Base-by-base conservation (phyloP, 164 flowering plant genomes). In the Protea cynaroides region DNA sequence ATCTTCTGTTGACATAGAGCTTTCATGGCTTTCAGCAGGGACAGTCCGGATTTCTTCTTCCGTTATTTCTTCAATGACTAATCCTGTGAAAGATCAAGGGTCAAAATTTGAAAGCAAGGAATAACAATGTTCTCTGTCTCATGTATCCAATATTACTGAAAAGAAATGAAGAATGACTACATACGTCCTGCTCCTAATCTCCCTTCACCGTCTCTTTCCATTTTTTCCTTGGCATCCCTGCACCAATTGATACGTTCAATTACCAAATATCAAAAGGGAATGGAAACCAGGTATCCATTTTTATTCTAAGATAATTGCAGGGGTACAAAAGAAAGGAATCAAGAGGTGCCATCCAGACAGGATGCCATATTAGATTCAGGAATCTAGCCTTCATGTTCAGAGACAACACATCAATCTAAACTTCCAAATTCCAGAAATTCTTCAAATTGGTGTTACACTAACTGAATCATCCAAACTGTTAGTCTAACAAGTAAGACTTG, bases 61-160 rank as follows among this genome's bases (percentile, higher is more conserved):
- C 69, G 69, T 81, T 75, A 87, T 87, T 79, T 94, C 98, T 82
- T 94, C 99, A 82, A 91, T 84, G 36, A 85, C 82, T 75, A 86
- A 56, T 25, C 86, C 98, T 88, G 71, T 61, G 47, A 71, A 50
- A 59, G 47, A 69, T 24, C 62, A 50, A 68, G 8, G 52, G 7
- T 13, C n/a, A 49, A 19, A 64, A 23, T 24, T 43, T 7, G 61
- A 25, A 52, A 44, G 23, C 58, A 11, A 61, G 61, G 18, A 5
- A 23, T 7, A 54, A 21, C 24, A 54, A 37, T n/a, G 2, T 15
- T 49, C 19, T 57, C 6, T 23, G 34, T 54, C 44, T 25, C 25
- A 25, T 53, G n/a, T 12, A 57, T 56, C 29, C 25, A 60, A 49
- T 29, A 29, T 36, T 44, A 36, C 52, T 15, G 1, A 58, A 38